These are phyloP conservation scores for Russula olivacea DNA, from an alignment of 768 basidiomycete species.

Conservation along the genomic window DNA sequence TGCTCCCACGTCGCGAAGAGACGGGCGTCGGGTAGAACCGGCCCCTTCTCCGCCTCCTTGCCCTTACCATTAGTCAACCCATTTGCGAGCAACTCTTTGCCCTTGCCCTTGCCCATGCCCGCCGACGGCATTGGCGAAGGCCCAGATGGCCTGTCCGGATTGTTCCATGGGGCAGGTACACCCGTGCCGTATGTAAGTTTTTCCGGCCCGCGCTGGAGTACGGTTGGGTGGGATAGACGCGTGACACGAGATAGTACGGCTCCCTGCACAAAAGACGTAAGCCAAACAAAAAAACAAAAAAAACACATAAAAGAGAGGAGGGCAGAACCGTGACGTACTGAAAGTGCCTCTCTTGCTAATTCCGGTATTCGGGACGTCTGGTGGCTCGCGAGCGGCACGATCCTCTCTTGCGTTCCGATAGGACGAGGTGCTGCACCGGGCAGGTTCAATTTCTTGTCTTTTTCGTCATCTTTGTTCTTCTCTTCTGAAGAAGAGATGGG, in stretches of 20 bases:
- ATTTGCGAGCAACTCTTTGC: conserved; percentile 25
- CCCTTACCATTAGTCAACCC: conserved; percentile 29
- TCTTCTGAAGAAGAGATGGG: conserved; percentile 37
- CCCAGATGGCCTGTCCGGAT: conserved; percentile 31
- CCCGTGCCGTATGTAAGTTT: conserved; percentile 40
- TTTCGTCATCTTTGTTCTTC: conserved; percentile 45
- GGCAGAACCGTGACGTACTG: conserved; percentile 42
- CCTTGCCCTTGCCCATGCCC: conserved; percentile 22
- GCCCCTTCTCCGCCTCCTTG: conserved; percentile 27
- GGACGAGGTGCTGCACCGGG: conserved; percentile 37
- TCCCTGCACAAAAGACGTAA: conserved; percentile 34
- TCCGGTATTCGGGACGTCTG: conserved; percentile 62
- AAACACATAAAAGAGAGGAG: not conserved
- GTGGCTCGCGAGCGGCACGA: conserved; percentile 59
- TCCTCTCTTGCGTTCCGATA: conserved; percentile 42
- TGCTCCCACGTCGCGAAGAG: conserved; percentile 48
- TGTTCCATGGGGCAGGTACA: conserved; percentile 44
- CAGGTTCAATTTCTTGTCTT: conserved; percentile 44
- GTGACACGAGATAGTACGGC: conserved; percentile 54
- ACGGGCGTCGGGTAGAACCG: conserved; percentile 42
- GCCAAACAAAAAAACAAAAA: not conserved
- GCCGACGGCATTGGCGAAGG: conserved; percentile 24
- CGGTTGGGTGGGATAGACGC: conserved; percentile 59
- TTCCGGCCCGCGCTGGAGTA: conserved; percentile 46
- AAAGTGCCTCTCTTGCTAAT: conserved; percentile 58